Evolutionary conservation across 148 eudicot species (phyloP).

Genomic region (Euryodendron excelsum): DNA sequence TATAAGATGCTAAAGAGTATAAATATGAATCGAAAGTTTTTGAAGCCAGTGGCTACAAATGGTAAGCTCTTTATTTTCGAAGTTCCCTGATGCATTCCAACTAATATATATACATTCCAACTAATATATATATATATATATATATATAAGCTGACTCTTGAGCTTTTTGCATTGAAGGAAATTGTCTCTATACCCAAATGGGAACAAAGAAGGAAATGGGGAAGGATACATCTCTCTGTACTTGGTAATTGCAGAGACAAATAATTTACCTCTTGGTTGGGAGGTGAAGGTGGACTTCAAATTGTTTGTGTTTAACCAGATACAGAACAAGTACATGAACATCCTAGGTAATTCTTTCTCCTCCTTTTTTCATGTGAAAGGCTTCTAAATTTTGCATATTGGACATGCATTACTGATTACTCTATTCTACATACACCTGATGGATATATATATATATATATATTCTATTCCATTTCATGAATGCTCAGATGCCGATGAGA

Average conservation of each 20-base stretch:
- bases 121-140: neutral
- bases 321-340: neutral
- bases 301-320: neutral
- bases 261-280: conserved; percentile 10
- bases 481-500: neutral
- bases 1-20: neutral
- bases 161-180: neutral
- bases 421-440: too few relatives aligned
- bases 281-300: neutral
- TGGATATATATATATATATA: too few relatives aligned
- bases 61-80: neutral
- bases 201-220: neutral
- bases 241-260: neutral
- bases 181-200: neutral
- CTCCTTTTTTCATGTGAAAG: neutral
- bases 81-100: neutral
- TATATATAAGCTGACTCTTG: neutral
- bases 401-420: too few relatives aligned
- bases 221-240: conserved; percentile 4
- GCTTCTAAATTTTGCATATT: neutral
- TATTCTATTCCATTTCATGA: neutral
- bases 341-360: neutral
- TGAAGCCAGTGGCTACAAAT: conserved; percentile 11
- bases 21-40: neutral
- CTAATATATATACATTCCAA: too few relatives aligned